Percentiles rank a stretch among this genome's conserved stretches.
Conservation (phyloP, 768 basidiomycete genomes). For the Hemileccinum rubropunctum region DNA sequence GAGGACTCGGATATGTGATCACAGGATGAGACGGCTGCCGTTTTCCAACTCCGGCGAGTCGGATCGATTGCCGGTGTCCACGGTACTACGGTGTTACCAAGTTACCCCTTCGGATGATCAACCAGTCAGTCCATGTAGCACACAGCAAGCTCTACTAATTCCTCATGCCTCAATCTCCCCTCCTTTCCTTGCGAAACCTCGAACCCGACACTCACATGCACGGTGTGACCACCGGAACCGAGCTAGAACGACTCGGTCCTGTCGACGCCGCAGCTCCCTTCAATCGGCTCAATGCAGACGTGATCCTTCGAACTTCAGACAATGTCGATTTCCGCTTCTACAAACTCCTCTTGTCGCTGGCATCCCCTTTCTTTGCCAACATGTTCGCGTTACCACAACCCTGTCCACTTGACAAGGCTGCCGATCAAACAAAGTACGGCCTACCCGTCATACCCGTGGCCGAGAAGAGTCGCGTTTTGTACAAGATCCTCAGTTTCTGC, state of each 20-base stretch:
- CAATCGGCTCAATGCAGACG: conserved; percentile 46
- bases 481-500: conserved; percentile 44
- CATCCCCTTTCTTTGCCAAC: conserved; percentile 56
- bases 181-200: conserved; percentile 2
- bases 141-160: neutral
- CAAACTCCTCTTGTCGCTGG: conserved; percentile 51
- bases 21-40: too few species aligned
- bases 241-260: conserved; percentile 10
- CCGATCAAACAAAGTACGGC: conserved; percentile 31
- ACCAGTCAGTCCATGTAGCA: conserved; percentile 11
- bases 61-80: neutral
- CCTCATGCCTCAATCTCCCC: conserved; percentile 16
- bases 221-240: neutral
- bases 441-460: conserved; percentile 46
- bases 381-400: conserved; percentile 55
- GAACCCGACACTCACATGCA: conserved; percentile 2
- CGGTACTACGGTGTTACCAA: neutral
- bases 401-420: conserved; percentile 21
- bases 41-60: too few species aligned
- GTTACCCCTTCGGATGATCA: conserved; percentile 1
- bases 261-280: conserved; percentile 41
- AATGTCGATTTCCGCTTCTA: conserved; percentile 49
- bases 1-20: too few species aligned
- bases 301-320: conserved; percentile 56
- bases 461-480: conserved; percentile 42